Base-by-base conservation (phyloP, 192 early-diverging fungal species). In the Podila clonocystis region DNA sequence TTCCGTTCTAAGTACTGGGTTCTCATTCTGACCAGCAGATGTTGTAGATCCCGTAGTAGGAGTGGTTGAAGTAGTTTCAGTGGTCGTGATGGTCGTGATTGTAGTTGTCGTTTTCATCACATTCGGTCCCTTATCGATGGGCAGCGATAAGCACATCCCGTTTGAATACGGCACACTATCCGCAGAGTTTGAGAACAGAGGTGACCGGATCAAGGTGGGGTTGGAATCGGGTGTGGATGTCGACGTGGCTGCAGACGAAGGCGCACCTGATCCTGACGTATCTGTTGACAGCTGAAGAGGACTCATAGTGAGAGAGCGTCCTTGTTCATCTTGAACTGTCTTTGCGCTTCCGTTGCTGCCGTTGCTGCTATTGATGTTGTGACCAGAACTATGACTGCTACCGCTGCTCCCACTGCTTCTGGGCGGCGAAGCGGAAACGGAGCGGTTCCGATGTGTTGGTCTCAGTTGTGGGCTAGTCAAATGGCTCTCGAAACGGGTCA, bases 371-470 rank as follows among this genome's bases (percentile, higher is more conserved):
- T 50, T 5, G 28, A 29, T 62, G 9, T 52, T 48, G 41, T 62
- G 36, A 6, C 45, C 61, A 22, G 57, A 29, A 11, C 34, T 31
- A 20, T 59, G 70, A 24, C 64, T 58, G 28, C 60, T 59, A 9
- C 65, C 59, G 24, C 64, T 67, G 55, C 68, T 71, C 13, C 70
- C 64, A 68, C 20, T 36, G 29, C 58, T 70, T 36, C 64, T 78
- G 2, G 75, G 75, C 26, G 76, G 76, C n/a, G 76, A 79, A 20
- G 70, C 70, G n/a, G 76, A 79, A 8, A 72, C 64, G 9, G 76
- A 72, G 28, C 76, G 76, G 28, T 69, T 22, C 0, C 76, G 69
- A 34, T 58, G 70, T 4, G 55, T 62, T 0, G 70, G 60, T 29
- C 58, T 65, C 9, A 63, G 65, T 20, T 72, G 76, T 5, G 76